Base-by-base conservation (phyloP, 2,329 filamentous ascomycete genomes). In the Fusarium sp. region DNA sequence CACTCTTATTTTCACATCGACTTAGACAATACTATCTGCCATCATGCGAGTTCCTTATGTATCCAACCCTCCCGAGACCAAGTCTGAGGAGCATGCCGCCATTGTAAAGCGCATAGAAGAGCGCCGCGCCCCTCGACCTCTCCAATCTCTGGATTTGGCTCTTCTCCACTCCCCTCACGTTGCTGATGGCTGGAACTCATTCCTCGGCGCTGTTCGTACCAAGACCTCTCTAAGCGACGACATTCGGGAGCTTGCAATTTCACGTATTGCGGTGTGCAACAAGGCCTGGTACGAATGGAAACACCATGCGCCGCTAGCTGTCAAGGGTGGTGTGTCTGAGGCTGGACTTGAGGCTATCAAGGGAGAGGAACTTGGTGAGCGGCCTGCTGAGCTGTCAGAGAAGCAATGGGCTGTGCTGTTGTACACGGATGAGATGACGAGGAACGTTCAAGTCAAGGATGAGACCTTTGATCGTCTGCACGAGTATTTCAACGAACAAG, bases 371-470 rank as follows among this genome's bases (percentile, higher is more conserved):
- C 70, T 81, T 8, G 75, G 75, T 3, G 70, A 81, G 62, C 78
- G 77, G 62, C 83, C 79, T 56, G 78, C 61, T 39, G 82, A 72
- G 63, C 78, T 95, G 68, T 89, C 83, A 32, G 87, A 87, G 68
- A 86, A 85, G 79, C 90, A 94, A 83, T 90, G 89, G 85, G 91
- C 90, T 0, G 92, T 94, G 39, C 81, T 96, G 61, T 84, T 87
- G 51, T 95, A 94, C 80, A 89, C 94, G 24, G 94, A 97, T 83
- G 93, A 94, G 80, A 97, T 97, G 93, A 97, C 94, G 56, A 85
- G 90, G 73, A 88, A 89, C 50, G 91, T 96, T 1, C 84, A 87
- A 58, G 94, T 97, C 12, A 82, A 85, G 18, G 92, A 96, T 55
- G 88, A 84, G 66, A 88, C 93, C 4, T 96, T 96, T 83, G 88